A percentile compares a stretch with the other conserved stretches of the same genome.
These are phyloP conservation scores for Phytophthora fragariae DNA, from an alignment of 352 stramenopile species.

Conservation along the genomic window DNA sequence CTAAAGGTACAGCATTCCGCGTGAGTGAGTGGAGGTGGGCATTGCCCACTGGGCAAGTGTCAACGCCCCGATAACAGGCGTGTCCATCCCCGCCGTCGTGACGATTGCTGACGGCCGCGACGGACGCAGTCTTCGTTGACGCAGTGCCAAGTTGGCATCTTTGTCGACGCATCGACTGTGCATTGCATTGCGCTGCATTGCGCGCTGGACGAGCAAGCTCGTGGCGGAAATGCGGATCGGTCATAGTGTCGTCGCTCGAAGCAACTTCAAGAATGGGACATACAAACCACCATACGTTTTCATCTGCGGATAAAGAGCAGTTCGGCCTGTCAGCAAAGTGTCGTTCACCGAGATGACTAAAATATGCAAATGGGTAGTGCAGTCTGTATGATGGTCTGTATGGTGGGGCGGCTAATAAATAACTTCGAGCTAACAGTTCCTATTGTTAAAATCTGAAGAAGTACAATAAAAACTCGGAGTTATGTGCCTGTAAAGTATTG, in stretches of 20 bases:
- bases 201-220: not conserved
- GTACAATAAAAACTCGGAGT: too few species aligned
- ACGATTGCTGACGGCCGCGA: conserved; percentile 29
- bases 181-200: not conserved
- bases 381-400: too few species aligned
- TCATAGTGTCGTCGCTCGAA: not conserved
- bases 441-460: too few species aligned
- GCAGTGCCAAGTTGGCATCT: not conserved
- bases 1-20: conserved; percentile 24
- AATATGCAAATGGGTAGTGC: too few species aligned
- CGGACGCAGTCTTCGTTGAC: not conserved
- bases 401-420: too few species aligned
- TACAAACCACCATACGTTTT: conserved; percentile 23
- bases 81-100: conserved; percentile 22
- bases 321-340: conserved; percentile 1
- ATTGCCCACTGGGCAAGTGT: not conserved
- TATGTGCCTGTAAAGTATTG: too few species aligned
- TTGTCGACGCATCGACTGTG: not conserved
- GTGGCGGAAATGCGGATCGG: not conserved
- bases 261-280: conserved; percentile 24
- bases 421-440: too few species aligned
- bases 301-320: conserved; percentile 10
- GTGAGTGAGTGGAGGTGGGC: not conserved
- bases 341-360: conserved; percentile 28
- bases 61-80: conserved; percentile 17